Evolutionary conservation across 2,329 filamentous ascomycete genomes (phyloP).

Genomic region (Scytalidium sp.): DNA sequence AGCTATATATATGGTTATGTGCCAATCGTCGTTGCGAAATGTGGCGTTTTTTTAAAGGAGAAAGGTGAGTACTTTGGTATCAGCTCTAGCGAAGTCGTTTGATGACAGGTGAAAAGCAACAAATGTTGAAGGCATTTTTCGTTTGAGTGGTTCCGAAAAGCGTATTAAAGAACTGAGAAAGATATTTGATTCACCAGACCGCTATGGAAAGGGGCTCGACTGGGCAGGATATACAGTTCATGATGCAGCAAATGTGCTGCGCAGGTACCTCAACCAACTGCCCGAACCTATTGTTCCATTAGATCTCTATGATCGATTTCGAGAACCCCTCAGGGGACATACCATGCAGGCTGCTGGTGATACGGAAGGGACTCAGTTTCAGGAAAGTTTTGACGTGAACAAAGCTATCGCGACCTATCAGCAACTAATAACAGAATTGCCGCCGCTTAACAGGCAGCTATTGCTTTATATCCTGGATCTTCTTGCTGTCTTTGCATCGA

Average conservation of each 20-base stretch:
- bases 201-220: slow-evolving; percentile 93
- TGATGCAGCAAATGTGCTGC: slow-evolving; percentile 93
- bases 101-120: slow-evolving; percentile 60
- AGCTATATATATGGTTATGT: slow-evolving; percentile 99
- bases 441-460: slow-evolving; percentile 88
- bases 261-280: slow-evolving; percentile 92
- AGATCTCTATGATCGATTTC: slow-evolving; percentile 88
- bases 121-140: slow-evolving; percentile 93
- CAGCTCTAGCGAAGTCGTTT: not conserved
- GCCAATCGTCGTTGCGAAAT: slow-evolving; percentile 97
- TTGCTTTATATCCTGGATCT: slow-evolving; percentile 94
- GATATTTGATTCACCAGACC: slow-evolving; percentile 89
- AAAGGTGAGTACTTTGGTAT: slow-evolving; percentile 69
- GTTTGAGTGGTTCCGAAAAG: slow-evolving; percentile 92
- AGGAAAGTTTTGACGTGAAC: slow-evolving; percentile 71
- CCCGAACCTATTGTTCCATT: slow-evolving; percentile 96
- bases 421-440: slow-evolving; percentile 85
- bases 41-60: slow-evolving; percentile 94
- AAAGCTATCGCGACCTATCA: slow-evolving; percentile 83
- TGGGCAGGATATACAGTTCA: slow-evolving; percentile 99
- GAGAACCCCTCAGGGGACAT: slow-evolving; percentile 67
- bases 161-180: slow-evolving; percentile 95
- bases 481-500: slow-evolving; percentile 93
- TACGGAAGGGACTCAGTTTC: slow-evolving; percentile 65
- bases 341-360: slow-evolving; percentile 72